phyloP scores from a whole-genome alignment of 2,329 filamentous ascomycete species.

The Fonsecaea pugnacius region DNA sequence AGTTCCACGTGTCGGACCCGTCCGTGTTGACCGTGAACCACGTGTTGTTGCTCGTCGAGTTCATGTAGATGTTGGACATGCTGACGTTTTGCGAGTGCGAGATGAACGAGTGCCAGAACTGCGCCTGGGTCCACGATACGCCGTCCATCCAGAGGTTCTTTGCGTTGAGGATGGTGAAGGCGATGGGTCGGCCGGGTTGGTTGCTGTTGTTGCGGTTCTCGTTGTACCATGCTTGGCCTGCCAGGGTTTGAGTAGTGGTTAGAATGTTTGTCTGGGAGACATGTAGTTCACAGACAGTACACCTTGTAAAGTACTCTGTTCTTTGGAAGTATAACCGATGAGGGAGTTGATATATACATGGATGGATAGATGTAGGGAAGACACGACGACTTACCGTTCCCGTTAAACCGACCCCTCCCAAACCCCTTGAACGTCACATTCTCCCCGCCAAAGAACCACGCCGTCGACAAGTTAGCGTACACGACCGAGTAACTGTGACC shows the following conservation, averaged over 20 bases:
- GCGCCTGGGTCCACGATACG: constrained; percentile 64
- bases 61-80: constrained; percentile 66
- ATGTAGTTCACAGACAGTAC: no score
- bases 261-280: not conserved
- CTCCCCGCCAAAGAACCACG: constrained; percentile 69
- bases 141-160: constrained; percentile 43
- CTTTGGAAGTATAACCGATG: not conserved
- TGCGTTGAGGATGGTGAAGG: constrained; percentile 24
- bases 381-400: constrained; percentile 51
- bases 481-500: constrained; percentile 65
- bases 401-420: constrained; percentile 63
- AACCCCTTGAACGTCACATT: constrained; percentile 70
- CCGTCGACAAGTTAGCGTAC: constrained; percentile 70
- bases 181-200: constrained; percentile 23
- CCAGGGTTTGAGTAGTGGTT: not conserved
- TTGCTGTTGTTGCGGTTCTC: constrained; percentile 29
- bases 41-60: constrained; percentile 57
- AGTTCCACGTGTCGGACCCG: constrained; percentile 60
- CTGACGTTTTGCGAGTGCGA: constrained; percentile 68
- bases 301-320: no score
- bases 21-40: constrained; percentile 69
- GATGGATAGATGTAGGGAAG: no score
- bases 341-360: no score
- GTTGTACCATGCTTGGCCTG: constrained; percentile 58
- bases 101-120: constrained; percentile 68